A percentile compares a stretch with the other conserved stretches of the same genome.
Conservation (phyloP, 140 eudicot genomes). For the Senecio squalidus region DNA sequence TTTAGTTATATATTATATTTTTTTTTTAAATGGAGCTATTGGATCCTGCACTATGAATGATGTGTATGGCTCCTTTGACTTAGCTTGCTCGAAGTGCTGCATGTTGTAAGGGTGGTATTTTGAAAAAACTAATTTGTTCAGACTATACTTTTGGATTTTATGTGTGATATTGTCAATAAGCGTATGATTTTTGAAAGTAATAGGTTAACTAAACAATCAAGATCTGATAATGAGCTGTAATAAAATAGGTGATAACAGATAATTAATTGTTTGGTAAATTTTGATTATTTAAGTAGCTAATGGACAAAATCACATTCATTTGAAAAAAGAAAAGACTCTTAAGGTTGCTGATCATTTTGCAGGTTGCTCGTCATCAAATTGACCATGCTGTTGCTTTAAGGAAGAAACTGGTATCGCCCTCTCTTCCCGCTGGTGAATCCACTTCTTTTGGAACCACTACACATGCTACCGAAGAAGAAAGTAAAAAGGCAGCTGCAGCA, state of each 20-base stretch:
- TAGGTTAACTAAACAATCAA: not conserved
- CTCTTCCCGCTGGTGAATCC: conserved; percentile 34
- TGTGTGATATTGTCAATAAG: not conserved
- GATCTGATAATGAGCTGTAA: not conserved
- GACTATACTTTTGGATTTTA: not conserved
- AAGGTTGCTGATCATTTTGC: conserved; percentile 18
- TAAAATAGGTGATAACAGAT: not conserved
- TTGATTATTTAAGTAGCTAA: not conserved
- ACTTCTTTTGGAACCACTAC: conserved; percentile 33
- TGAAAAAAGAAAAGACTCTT: not conserved
- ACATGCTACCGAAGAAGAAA: conserved; percentile 56
- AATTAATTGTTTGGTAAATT: not conserved
- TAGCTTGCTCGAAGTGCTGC: not conserved
- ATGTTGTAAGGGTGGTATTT: not conserved
- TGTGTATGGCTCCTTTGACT: not conserved
- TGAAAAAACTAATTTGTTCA: not conserved
- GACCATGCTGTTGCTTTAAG: conserved; percentile 38
- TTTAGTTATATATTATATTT: no score
- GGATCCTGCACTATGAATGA: not conserved
- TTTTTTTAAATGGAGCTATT: no score
- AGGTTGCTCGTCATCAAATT: conserved; percentile 61
- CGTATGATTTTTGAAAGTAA: not conserved
- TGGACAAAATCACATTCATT: not conserved
- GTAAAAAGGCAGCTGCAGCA: conserved; percentile 73
- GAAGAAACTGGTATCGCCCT: conserved; percentile 35